A percentile compares a stretch with the other conserved stretches of the same genome.
Conservation (phyloP, 1,139 yeast genomes). For the Scheffersomyces lignicola region DNA sequence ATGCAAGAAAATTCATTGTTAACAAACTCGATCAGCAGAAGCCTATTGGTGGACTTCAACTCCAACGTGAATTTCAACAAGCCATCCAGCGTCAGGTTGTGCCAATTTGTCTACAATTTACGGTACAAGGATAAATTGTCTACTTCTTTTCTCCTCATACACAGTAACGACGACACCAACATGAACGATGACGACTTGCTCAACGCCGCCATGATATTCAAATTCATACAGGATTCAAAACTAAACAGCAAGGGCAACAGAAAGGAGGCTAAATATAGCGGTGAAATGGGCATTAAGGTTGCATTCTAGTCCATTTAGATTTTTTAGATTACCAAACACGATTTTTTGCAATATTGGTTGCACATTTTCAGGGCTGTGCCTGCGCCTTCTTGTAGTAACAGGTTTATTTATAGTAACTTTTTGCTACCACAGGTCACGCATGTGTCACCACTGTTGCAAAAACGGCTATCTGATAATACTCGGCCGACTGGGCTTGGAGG, state of each 20-base stretch:
- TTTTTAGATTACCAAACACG: neutral
- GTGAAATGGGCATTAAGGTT: constrained; percentile 2
- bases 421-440: too few relatives aligned
- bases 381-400: too few relatives aligned
- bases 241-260: neutral
- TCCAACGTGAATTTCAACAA: neutral
- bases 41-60: neutral
- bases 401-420: too few relatives aligned
- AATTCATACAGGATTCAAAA: constrained; percentile 1
- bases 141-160: neutral
- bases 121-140: neutral
- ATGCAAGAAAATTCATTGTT: neutral
- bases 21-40: neutral
- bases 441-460: too few relatives aligned
- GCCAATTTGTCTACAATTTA: constrained; percentile 2
- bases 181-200: neutral
- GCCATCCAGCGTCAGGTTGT: neutral
- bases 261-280: neutral
- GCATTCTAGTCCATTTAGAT: constrained; percentile 1
- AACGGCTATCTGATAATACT: too few relatives aligned
- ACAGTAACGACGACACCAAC: neutral
- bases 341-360: neutral
- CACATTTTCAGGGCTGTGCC: too few relatives aligned
- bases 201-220: neutral
- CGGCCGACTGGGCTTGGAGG: too few relatives aligned